Conservation (phyloP, 345 rosid species). For the Eutrema heterophyllum region DNA sequence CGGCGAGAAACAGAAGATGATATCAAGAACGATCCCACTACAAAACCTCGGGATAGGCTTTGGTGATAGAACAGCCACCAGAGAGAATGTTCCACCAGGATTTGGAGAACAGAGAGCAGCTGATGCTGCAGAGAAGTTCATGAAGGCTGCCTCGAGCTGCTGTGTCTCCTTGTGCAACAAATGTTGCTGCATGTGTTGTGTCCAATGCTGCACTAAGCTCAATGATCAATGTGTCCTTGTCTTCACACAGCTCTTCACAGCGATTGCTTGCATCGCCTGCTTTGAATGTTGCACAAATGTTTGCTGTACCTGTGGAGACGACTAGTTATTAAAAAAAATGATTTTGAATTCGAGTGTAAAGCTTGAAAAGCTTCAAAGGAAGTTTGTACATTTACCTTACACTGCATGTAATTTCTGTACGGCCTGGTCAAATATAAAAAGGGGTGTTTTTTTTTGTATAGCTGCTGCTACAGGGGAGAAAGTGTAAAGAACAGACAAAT, state of each 20-base stretch:
- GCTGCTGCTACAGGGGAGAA: slow-evolving; percentile 9
- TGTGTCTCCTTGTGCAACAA: slow-evolving; percentile 42
- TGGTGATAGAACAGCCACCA: slow-evolving; percentile 63
- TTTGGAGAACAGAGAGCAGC: slow-evolving; percentile 47
- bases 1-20: slow-evolving; percentile 31
- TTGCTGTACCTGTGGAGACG: slow-evolving; percentile 66
- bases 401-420: slow-evolving; percentile 12
- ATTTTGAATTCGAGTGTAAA: slow-evolving; percentile 8
- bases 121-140: slow-evolving; percentile 71
- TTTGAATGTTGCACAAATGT: slow-evolving; percentile 62
- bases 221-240: slow-evolving; percentile 58
- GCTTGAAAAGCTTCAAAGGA: slow-evolving; percentile 13
- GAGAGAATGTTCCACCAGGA: slow-evolving; percentile 62
- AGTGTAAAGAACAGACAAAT: slow-evolving; percentile 21
- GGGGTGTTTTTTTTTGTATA: neutral
- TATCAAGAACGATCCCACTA: slow-evolving; percentile 36
- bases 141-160: slow-evolving; percentile 75
- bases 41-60: slow-evolving; percentile 55
- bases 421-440: slow-evolving; percentile 14
- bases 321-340: slow-evolving; percentile 3
- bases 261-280: slow-evolving; percentile 75
- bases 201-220: slow-evolving; percentile 62
- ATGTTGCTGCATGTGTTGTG: slow-evolving; percentile 92
- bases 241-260: slow-evolving; percentile 57
- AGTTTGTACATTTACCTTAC: slow-evolving; percentile 27